Base-by-base conservation (phyloP, 345 rosid genomes). In the Sonneratia alba region DNA sequence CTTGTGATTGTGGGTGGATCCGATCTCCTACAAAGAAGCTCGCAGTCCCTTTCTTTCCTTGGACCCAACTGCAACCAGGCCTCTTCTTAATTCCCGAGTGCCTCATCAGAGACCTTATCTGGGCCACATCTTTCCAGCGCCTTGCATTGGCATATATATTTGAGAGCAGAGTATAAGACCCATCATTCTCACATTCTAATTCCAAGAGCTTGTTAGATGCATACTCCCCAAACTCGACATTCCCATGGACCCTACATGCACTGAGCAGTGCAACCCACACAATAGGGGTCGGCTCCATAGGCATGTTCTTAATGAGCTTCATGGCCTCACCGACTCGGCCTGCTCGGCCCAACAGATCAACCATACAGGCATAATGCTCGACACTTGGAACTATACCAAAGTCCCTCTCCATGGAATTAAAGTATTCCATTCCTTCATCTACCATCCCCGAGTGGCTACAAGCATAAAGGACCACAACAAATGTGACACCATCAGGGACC, bases 51-150 rank as follows among this genome's bases (percentile, higher is more conserved):
- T 84, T 83, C 83, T 70, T 83, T 67, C 88, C 98, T 79, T 92
- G 92, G 4, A 90, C 85, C 96, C 98, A 92, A 71, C 94, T 90
- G 73, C 94, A 88, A 71, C 96, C 96, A n/a, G 96, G 91, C 76
- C 89, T 87, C 82, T 90, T 92, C 78, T 74, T 84, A 14, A 88
- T 64, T 55, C 96, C 94, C 4, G 82, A 75, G 76, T 81, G 73
- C 80, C 79, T 90, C 96, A 92, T 90, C 78, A 86, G 34, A 7
- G 90, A 87, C 73, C 94, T 79, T 71, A 90, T 78, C 73, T 86
- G 84, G 57, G 86, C 89, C 71, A 92, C 94, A 73, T 92, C 98
- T 74, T 86, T 88, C 96, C 98, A 92, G 12, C 87, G 92, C 66
- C 89, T 73, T 6, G 96, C 89, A 79, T 80, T 86, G 34, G 98